These are phyloP conservation scores for Rhodotorula sp. DNA, from an alignment of 1,284 basidiomycete genomes.

Conservation along the genomic window DNA sequence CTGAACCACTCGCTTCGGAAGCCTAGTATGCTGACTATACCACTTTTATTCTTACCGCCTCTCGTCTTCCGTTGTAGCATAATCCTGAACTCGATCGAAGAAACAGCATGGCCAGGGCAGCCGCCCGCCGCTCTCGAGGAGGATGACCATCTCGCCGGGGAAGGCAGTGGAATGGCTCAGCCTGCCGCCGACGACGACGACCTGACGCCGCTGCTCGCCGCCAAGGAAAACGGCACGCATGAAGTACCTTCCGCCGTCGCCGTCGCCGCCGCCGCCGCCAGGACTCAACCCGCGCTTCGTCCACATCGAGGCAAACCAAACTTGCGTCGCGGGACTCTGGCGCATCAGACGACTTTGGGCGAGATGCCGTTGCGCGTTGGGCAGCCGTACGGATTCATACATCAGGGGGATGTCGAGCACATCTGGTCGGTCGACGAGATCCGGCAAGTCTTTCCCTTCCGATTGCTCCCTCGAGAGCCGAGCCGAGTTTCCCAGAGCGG, in stretches of 20 bases:
- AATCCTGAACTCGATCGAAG: not conserved
- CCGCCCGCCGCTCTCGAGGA: not conserved
- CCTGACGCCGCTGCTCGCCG: no score
- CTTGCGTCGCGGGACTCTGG: slow-evolving; percentile 1
- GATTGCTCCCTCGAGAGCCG: not conserved
- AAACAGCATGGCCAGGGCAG: not conserved
- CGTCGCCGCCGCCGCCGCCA: not conserved
- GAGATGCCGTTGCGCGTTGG: slow-evolving; percentile 25
- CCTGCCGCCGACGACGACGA: not conserved
- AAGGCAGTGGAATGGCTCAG: not conserved
- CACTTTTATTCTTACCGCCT: not conserved
- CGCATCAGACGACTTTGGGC: slow-evolving; percentile 18
- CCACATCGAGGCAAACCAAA: not conserved
- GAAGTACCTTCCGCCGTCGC: not conserved
- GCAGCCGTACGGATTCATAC: slow-evolving; percentile 74
- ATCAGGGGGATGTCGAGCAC: slow-evolving; percentile 76
- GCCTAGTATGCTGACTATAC: not conserved
- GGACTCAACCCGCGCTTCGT: not conserved
- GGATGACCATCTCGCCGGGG: no score
- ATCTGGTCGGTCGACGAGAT: slow-evolving; percentile 69
- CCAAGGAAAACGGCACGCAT: not conserved
- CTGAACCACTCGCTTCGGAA: not conserved
- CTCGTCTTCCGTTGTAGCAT: not conserved
- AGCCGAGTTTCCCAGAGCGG: not conserved
- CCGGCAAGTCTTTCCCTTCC: slow-evolving; percentile 55